Evolutionary conservation across 306 rosid species (phyloP).

Genomic region (Quercus rubra): DNA sequence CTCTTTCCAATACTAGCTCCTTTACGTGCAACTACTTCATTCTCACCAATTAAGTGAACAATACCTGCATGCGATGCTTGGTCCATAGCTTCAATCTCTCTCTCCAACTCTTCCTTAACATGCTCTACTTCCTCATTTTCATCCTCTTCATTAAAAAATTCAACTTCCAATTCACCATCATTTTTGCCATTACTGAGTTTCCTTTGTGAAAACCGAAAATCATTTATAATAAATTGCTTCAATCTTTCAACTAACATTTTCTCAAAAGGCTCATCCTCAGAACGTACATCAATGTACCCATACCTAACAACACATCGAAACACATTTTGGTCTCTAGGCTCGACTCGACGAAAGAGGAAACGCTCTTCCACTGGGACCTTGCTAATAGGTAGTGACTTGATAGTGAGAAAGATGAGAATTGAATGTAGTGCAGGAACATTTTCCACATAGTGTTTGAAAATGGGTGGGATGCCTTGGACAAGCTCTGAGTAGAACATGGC

Average conservation of each 20-base stretch:
- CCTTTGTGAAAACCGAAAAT: constrained; percentile 6
- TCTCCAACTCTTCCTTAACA: not conserved
- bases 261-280: constrained; percentile 17
- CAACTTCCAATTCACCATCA: not conserved
- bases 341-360: constrained; percentile 27
- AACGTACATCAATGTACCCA: constrained; percentile 21
- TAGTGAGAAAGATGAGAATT: constrained; percentile 30
- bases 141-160: not conserved
- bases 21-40: constrained; percentile 29
- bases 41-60: constrained; percentile 40
- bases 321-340: constrained; percentile 18
- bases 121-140: not conserved
- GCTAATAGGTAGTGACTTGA: constrained; percentile 24
- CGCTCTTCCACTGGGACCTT: constrained; percentile 30
- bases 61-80: constrained; percentile 27
- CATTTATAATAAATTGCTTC: constrained; percentile 23
- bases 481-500: constrained; percentile 38
- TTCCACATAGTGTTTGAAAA: constrained; percentile 33
- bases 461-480: constrained; percentile 43
- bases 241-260: constrained; percentile 18
- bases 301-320: constrained; percentile 36
- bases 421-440: constrained; percentile 40
- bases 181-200: too few species aligned
- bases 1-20: constrained; percentile 27
- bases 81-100: constrained; percentile 19